Conservation (phyloP, 2,329 filamentous ascomycete species). For the Ophiostoma angusticollis region DNA sequence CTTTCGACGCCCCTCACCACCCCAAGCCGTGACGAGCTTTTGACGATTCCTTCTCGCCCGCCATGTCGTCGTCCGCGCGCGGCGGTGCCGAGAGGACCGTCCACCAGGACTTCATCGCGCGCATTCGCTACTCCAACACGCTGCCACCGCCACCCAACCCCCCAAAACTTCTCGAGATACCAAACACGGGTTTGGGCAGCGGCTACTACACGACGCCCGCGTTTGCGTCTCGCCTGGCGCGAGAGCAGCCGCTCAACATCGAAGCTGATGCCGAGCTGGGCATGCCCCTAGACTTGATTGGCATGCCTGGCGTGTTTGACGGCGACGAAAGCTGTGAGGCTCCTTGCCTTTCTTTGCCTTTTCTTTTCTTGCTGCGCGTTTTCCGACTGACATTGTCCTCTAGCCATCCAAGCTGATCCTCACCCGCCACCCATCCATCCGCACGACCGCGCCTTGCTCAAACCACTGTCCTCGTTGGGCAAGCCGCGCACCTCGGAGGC, state of each 20-base stretch:
- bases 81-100: conserved; percentile 42
- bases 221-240: conserved; percentile 77
- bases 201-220: conserved; percentile 82
- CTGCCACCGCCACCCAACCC: conserved; percentile 88
- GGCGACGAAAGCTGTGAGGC: conserved; percentile 79
- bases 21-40: background rate
- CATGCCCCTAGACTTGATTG: conserved; percentile 92
- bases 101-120: conserved; percentile 95
- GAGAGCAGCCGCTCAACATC: conserved; percentile 89
- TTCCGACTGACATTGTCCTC: background rate
- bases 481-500: conserved; percentile 67
- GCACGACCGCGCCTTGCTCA: conserved; percentile 70
- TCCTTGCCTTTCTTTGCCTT: background rate
- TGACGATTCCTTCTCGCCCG: conserved; percentile 1
- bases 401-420: conserved; percentile 71
- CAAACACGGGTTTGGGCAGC: conserved; percentile 76
- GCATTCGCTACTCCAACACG: conserved; percentile 89
- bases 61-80: conserved; percentile 30
- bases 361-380: background rate
- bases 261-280: conserved; percentile 95
- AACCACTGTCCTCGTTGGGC: conserved; percentile 71
- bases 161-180: conserved; percentile 93
- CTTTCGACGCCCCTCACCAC: background rate
- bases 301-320: conserved; percentile 88
- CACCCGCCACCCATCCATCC: conserved; percentile 62